Percentiles rank a stretch among this genome's conserved stretches.
Conservation (phyloP, 805 yeast genomes). For the Trichomonascus vanleenenianus region DNA sequence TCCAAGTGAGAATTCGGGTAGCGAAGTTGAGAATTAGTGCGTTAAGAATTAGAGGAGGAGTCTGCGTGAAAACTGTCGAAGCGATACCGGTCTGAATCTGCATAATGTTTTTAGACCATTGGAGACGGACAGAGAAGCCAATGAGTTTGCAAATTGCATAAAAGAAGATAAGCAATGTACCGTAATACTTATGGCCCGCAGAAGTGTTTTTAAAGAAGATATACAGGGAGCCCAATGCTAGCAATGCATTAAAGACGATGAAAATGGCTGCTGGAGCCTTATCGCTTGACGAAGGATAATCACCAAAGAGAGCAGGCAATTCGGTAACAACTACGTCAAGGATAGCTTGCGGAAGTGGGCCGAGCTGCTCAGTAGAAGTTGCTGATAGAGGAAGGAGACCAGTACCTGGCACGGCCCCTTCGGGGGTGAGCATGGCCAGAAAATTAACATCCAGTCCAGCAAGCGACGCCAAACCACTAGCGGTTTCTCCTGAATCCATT, state of each 20-base stretch:
- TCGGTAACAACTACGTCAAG: neutral
- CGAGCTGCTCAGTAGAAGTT: neutral
- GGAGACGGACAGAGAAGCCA: conserved; percentile 52
- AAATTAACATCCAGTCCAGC: neutral
- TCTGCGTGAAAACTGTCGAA: conserved; percentile 45
- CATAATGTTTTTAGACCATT: conserved; percentile 50
- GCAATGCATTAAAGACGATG: conserved; percentile 42
- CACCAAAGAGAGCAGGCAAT: conserved; percentile 45
- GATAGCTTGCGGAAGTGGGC: neutral
- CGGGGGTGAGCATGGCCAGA: conserved; percentile 1
- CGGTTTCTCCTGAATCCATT: too few relatives aligned
- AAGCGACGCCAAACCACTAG: too few relatives aligned
- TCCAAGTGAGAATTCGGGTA: conserved; percentile 68
- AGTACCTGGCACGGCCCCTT: conserved; percentile 4
- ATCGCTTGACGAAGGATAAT: conserved; percentile 48
- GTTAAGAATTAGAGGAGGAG: conserved; percentile 52
- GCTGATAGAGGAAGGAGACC: conserved; percentile 1
- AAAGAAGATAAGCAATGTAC: conserved; percentile 45
- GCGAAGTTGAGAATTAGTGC: conserved; percentile 58
- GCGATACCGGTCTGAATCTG: conserved; percentile 45
- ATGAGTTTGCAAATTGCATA: conserved; percentile 46
- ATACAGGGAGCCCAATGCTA: conserved; percentile 39
- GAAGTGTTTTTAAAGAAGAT: conserved; percentile 42
- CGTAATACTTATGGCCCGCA: conserved; percentile 55
- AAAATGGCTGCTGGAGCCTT: conserved; percentile 55